Evolutionary conservation across 2,329 filamentous ascomycete species (phyloP).

Genomic region (Sporothrix sp.): DNA sequence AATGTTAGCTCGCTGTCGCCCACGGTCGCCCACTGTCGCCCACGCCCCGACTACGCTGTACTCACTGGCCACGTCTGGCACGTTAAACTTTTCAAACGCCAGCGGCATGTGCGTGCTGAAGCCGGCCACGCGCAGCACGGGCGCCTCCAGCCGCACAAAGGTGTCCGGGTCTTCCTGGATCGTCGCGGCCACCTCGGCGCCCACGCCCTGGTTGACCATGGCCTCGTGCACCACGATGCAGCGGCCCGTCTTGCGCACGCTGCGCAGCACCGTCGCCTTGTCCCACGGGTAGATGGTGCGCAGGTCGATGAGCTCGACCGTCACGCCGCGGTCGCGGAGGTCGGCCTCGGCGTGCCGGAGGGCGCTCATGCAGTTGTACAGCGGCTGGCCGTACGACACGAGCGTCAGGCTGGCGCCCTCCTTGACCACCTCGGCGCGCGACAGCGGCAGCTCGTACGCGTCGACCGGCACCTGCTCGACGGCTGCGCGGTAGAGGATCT

Average conservation of each 20-base stretch:
- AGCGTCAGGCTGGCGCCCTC: constrained; percentile 72
- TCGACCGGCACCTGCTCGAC: constrained; percentile 82
- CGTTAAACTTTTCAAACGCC: constrained; percentile 67
- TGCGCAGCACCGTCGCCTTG: constrained; percentile 65
- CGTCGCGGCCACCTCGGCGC: constrained; percentile 78
- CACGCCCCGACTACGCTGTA: constrained; percentile 21
- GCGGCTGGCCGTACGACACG: constrained; percentile 78
- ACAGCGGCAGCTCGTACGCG: constrained; percentile 73
- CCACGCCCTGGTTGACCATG: constrained; percentile 82
- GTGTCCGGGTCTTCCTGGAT: constrained; percentile 70
- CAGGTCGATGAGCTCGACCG: constrained; percentile 77
- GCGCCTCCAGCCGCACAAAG: constrained; percentile 75
- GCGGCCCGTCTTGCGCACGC: constrained; percentile 77
- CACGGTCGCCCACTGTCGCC: neutral
- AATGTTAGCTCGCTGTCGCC: neutral
- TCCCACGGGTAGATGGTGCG: constrained; percentile 91
- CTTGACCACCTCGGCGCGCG: constrained; percentile 76
- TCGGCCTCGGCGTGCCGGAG: constrained; percentile 67
- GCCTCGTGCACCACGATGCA: constrained; percentile 86
- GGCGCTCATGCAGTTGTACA: constrained; percentile 74
- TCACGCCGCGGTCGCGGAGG: constrained; percentile 52
- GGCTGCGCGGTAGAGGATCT: constrained; percentile 82
- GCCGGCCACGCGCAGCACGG: constrained; percentile 75
- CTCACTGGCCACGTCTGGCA: constrained; percentile 82
- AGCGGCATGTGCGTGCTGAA: constrained; percentile 80